Evolutionary conservation across 805 yeast species (phyloP), one percentile per base, ranked within the genome.

Genomic region (Sungouiella thailandica): DNA sequence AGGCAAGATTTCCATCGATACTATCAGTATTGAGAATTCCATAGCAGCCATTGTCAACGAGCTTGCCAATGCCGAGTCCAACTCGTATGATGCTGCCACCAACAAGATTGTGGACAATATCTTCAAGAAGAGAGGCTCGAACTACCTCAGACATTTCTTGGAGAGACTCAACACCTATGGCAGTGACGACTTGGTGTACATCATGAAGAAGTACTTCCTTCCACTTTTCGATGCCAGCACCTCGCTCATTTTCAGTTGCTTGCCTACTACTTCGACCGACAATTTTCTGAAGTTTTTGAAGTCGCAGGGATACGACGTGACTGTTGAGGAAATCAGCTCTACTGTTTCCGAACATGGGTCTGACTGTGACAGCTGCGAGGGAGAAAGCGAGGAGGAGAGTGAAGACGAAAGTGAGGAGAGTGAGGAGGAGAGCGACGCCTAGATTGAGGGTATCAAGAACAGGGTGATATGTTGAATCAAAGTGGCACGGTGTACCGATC

Each of bases 41-140:
- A 63, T 85, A 17, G 78, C 94, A 35, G 72, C 84, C 9, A 72
- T 86, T 31, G 89, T 88, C 17, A 81, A 81, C 45, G 65, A 72
- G 7, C 63, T 84, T 31, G 94, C 96, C 0, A 71, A 77, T 16
- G 58, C 65, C 4, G 89, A 84, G 44, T 70, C 79, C n/a, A 80
- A 82, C 44, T 68, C 67, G 28, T 70, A 70, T 36, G 70, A 73
- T 25, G 80, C 95, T 0, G 88, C 93, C 11, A 62, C 69, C 34
- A 64, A 71, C 13, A 83, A 80, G 52, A 83, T 79, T 46, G 55
- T 70, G 28, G 90, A 87, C 57, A 71, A 74, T 40, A 71, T 78
- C 17, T 65, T 88, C 49, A 72, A 76, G 48, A 72, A 76, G 44
- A 69, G 94, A 41, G 95, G 95, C 1, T 77, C 84, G 2, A 55